phyloP scores from a whole-genome alignment of 192 early-diverging fungal genomes.

The Cetraspora pellucida region DNA sequence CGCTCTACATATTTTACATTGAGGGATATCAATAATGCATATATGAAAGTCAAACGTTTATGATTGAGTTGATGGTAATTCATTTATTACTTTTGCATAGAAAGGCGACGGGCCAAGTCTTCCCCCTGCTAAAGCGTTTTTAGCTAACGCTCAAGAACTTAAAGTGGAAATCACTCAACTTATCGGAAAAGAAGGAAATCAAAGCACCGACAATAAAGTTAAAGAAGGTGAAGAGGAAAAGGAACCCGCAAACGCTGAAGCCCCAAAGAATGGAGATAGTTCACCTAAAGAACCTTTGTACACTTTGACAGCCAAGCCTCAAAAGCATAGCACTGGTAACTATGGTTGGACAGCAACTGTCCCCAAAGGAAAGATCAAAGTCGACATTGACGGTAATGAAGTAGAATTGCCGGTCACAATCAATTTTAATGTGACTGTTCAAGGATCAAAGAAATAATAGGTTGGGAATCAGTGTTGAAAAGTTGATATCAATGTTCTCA shows the following conservation, averaged over 20 bases:
- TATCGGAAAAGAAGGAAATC: neutral
- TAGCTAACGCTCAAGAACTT: conserved; percentile 19
- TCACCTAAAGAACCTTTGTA: conserved; percentile 3
- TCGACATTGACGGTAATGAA: conserved; percentile 28
- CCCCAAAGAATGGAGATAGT: conserved; percentile 11
- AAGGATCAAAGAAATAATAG: conserved; percentile 24
- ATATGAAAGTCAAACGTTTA: neutral
- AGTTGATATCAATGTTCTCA: too few relatives aligned
- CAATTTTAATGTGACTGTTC: conserved; percentile 32
- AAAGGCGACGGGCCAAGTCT: conserved; percentile 17
- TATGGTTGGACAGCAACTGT: conserved; percentile 24
- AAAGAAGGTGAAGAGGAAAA: conserved; percentile 10
- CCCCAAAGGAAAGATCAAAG: conserved; percentile 25
- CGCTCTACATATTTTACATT: neutral
- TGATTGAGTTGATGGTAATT: neutral
- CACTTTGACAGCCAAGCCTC: conserved; percentile 24
- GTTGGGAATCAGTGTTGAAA: too few relatives aligned
- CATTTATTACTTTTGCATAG: neutral
- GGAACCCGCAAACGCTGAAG: neutral
- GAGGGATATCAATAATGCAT: neutral
- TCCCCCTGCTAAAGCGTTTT: conserved; percentile 20
- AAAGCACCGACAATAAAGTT: neutral
- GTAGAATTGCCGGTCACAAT: conserved; percentile 33
- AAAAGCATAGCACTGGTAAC: neutral
- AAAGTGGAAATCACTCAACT: conserved; percentile 17